Percentiles rank a stretch among this genome's conserved stretches.
These are phyloP conservation scores for Lolium rigidum DNA, from an alignment of 176 grass and related monocot species.

Conservation along the genomic window DNA sequence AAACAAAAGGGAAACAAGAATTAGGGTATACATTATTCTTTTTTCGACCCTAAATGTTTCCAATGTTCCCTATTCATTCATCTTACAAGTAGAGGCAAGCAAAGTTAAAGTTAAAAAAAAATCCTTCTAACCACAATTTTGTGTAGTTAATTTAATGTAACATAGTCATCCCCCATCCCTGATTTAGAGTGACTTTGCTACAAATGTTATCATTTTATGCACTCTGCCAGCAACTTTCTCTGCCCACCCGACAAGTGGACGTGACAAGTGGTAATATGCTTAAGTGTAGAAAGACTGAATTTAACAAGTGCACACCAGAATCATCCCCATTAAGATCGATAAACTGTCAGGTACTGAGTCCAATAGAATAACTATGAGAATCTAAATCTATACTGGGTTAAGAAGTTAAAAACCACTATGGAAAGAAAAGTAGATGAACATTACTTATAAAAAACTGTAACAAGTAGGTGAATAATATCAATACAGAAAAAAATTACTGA, in stretches of 20 bases:
- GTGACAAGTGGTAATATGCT: constrained; percentile 25
- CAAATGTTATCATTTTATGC: constrained; percentile 29
- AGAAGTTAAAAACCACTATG: neutral
- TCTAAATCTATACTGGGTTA: constrained; percentile 9
- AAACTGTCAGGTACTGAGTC: constrained; percentile 12
- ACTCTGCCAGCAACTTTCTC: constrained; percentile 6
- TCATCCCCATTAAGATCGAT: constrained; percentile 13
- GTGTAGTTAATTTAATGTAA: neutral
- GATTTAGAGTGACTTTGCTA: constrained; percentile 14
- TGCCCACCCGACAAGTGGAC: constrained; percentile 10
- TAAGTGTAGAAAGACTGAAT: constrained; percentile 9
- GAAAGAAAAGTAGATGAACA: neutral
- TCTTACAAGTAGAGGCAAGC: neutral
- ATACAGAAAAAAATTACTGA: constrained; percentile 17
- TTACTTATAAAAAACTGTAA: neutral
- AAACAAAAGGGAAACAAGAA: too few relatives aligned
- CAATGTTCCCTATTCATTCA: constrained; percentile 23
- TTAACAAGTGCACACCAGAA: constrained; percentile 11
- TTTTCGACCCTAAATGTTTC: constrained; percentile 26
- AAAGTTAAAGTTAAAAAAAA: neutral
- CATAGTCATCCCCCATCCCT: constrained; percentile 4
- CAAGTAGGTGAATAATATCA: neutral
- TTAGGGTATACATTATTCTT: neutral
- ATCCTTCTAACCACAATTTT: neutral
- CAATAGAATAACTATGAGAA: constrained; percentile 22